Conservation (phyloP, 75 land plant genomes). For the Selaginella moellendorffii region DNA sequence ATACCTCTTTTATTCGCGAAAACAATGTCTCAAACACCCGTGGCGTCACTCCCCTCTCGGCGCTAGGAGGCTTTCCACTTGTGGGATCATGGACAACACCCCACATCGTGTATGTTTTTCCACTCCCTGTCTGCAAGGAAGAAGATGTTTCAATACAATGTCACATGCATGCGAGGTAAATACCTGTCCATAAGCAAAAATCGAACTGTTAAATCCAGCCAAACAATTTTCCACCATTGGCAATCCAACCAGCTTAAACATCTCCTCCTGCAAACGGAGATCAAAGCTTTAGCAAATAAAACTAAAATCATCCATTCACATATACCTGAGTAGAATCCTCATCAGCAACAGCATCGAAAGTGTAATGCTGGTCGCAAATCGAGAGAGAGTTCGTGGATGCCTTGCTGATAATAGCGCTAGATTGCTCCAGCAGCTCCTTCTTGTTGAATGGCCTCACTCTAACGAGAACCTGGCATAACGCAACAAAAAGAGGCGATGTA, state of each 20-base stretch:
- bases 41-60: constrained; percentile 63
- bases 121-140: constrained; percentile 75
- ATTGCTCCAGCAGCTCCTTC: constrained; percentile 21
- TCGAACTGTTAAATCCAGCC: constrained; percentile 78
- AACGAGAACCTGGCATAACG: constrained; percentile 63
- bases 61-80: constrained; percentile 28
- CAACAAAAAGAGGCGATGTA: too few species aligned
- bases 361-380: constrained; percentile 42
- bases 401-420: constrained; percentile 22
- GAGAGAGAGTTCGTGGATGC: constrained; percentile 31
- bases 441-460: constrained; percentile 44
- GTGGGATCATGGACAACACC: constrained; percentile 58
- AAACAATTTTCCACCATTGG: constrained; percentile 78
- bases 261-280: constrained; percentile 42
- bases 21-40: constrained; percentile 81
- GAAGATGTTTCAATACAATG: background rate
- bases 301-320: background rate
- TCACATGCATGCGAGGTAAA: background rate
- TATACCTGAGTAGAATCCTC: constrained; percentile 54
- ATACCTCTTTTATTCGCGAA: constrained; percentile 69
- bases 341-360: constrained; percentile 51
- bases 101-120: constrained; percentile 98
- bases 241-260: constrained; percentile 57
- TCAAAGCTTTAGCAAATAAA: background rate
- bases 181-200: constrained; percentile 93